Percentiles rank a stretch among this genome's conserved stretches.
These are phyloP conservation scores for Pseudocercospora musae DNA, from an alignment of 2,329 filamentous ascomycete species.

Conservation along the genomic window DNA sequence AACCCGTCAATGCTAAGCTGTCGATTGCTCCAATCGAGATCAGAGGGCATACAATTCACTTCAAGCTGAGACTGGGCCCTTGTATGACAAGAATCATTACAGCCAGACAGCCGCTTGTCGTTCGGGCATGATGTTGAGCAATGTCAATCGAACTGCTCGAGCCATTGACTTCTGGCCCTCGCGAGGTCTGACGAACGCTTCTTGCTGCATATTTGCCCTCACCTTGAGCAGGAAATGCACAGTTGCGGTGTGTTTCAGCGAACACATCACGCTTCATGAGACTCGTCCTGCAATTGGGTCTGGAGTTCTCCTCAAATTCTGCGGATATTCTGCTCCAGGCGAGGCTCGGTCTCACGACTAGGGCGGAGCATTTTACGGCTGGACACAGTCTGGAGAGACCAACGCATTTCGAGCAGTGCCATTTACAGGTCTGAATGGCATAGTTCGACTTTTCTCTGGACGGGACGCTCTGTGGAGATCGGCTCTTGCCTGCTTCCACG, in stretches of 20 bases:
- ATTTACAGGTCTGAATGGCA: background rate
- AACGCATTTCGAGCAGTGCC: background rate
- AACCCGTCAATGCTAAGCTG: background rate
- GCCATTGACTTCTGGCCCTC: background rate
- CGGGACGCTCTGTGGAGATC: background rate
- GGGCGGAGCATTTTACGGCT: background rate
- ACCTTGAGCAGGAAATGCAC: background rate
- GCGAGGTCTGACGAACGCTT: background rate
- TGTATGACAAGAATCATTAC: background rate
- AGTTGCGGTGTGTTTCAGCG: background rate
- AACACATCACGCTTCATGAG: background rate
- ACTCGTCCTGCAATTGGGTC: background rate
- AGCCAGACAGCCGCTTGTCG: background rate
- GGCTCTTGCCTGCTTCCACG: background rate
- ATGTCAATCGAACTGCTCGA: background rate
- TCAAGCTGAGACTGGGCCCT: background rate
- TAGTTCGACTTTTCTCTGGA: background rate
- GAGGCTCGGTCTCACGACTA: background rate
- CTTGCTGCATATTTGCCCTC: background rate
- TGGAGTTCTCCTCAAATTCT: background rate
- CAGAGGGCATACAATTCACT: background rate
- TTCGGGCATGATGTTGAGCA: background rate
- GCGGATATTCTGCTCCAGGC: background rate
- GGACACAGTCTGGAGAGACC: background rate
- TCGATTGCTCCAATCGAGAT: background rate